A percentile compares a stretch with the other conserved stretches of the same genome.
Conservation (phyloP, 2,329 filamentous ascomycete genomes). For the Dactylellina haptotyla region DNA sequence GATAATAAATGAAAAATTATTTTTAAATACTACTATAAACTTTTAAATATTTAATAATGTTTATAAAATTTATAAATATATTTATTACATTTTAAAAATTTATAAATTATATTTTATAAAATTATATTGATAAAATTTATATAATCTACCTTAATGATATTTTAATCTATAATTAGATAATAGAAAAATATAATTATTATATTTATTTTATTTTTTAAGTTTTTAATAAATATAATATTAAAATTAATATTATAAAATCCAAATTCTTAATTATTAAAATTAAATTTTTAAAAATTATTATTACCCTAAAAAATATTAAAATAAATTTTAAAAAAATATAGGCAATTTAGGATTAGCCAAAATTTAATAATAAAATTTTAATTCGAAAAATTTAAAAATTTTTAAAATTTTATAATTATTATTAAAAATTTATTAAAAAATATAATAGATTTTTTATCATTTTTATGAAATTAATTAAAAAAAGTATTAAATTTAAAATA, state of each 20-base stretch:
- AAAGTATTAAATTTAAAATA: conserved; percentile 7
- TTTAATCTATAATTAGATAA: conserved; percentile 2
- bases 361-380: conserved; percentile 6
- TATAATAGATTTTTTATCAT: conserved; percentile 14
- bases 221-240: neutral
- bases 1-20: conserved; percentile 2
- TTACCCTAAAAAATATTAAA: neutral
- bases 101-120: conserved; percentile 17
- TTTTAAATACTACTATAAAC: neutral
- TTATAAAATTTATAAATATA: conserved; percentile 1
- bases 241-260: neutral
- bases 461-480: conserved; percentile 23
- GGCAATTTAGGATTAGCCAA: conserved; percentile 34
- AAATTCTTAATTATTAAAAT: neutral
- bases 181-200: conserved; percentile 7
- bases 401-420: conserved; percentile 23
- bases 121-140: conserved; percentile 15
- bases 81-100: conserved; percentile 4
- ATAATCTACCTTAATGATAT: conserved; percentile 10
- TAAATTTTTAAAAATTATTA: conserved; percentile 5
- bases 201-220: neutral
- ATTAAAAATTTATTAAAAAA: conserved; percentile 20
- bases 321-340: conserved; percentile 35
- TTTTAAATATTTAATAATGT: conserved; percentile 25
- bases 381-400: conserved; percentile 7